These are phyloP conservation scores for Mycena galericulata DNA, from an alignment of 768 basidiomycete species.

Conservation along the genomic window DNA sequence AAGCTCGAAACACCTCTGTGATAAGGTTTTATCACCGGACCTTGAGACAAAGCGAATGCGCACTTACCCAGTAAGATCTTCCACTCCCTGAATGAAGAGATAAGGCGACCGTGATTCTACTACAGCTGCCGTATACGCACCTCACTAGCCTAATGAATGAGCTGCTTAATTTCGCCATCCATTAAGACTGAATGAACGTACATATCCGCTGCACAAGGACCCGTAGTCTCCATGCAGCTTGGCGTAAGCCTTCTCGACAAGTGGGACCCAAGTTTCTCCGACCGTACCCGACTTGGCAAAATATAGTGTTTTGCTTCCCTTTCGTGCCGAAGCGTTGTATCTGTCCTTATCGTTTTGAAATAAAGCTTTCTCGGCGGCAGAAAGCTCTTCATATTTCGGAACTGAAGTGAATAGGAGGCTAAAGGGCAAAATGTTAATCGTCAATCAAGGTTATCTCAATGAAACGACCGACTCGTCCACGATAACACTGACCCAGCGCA, in stretches of 20 bases:
- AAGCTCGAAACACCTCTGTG: constrained; percentile 32
- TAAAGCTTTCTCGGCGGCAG: constrained; percentile 40
- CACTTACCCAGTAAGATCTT: constrained; percentile 30
- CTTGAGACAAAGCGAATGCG: background rate
- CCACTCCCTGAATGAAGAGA: constrained; percentile 12
- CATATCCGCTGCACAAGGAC: constrained; percentile 41
- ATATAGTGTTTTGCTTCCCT: constrained; percentile 47
- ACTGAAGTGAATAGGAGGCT: constrained; percentile 47
- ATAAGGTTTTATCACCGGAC: background rate
- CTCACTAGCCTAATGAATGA: constrained; percentile 42
- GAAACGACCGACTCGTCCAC: constrained; percentile 47
- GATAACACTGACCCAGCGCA: constrained; percentile 49
- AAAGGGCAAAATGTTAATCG: background rate
- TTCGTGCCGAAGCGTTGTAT: constrained; percentile 45
- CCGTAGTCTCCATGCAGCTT: constrained; percentile 51
- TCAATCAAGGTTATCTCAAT: background rate
- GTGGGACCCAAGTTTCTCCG: constrained; percentile 43
- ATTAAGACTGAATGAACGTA: background rate
- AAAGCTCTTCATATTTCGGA: constrained; percentile 48
- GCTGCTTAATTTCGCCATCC: background rate
- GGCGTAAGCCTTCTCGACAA: constrained; percentile 50
- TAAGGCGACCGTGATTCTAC: background rate
- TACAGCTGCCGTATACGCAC: constrained; percentile 26
- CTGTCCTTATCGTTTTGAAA: constrained; percentile 49
- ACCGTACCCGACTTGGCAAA: constrained; percentile 45